Evolutionary conservation across 768 basidiomycete genomes (phyloP).

Genomic region (Amylocystis lapponica): DNA sequence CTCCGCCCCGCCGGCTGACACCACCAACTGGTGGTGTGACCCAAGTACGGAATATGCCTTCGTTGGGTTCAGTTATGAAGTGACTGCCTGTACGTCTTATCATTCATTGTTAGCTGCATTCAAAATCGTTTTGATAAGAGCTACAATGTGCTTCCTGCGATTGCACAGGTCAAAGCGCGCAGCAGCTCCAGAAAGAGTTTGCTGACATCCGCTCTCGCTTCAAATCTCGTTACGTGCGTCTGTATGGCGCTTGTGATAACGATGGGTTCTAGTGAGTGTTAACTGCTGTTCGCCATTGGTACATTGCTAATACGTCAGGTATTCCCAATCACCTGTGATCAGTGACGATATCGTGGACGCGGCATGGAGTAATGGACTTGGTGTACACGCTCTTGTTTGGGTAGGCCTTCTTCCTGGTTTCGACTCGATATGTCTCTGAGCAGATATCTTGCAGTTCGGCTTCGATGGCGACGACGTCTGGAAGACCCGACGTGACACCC

Average conservation of each 20-base stretch:
- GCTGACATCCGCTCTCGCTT: constrained; percentile 52
- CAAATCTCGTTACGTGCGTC: constrained; percentile 58
- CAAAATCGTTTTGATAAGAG: neutral
- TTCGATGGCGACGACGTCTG: constrained; percentile 21
- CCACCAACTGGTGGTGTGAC: constrained; percentile 47
- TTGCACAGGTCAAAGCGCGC: constrained; percentile 48
- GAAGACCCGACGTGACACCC: constrained; percentile 19
- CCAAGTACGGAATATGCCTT: constrained; percentile 64
- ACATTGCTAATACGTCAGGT: constrained; percentile 22
- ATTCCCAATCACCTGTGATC: too few species aligned
- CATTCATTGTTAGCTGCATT: constrained; percentile 2
- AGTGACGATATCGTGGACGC: constrained; percentile 61
- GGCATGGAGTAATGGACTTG: constrained; percentile 61
- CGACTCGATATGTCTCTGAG: neutral
- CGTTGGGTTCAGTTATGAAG: constrained; percentile 72
- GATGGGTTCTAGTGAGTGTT: constrained; percentile 33
- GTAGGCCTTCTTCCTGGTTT: constrained; percentile 29
- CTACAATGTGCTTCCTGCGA: neutral
- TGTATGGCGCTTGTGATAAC: constrained; percentile 37
- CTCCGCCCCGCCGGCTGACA: constrained; percentile 31
- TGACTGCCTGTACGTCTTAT: constrained; percentile 48
- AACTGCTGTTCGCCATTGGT: neutral
- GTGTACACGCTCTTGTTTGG: constrained; percentile 73
- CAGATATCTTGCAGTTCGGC: constrained; percentile 24
- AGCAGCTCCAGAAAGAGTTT: constrained; percentile 50